phyloP scores from a whole-genome alignment of 2,329 filamentous ascomycete species.

The Daldinia sp. region DNA sequence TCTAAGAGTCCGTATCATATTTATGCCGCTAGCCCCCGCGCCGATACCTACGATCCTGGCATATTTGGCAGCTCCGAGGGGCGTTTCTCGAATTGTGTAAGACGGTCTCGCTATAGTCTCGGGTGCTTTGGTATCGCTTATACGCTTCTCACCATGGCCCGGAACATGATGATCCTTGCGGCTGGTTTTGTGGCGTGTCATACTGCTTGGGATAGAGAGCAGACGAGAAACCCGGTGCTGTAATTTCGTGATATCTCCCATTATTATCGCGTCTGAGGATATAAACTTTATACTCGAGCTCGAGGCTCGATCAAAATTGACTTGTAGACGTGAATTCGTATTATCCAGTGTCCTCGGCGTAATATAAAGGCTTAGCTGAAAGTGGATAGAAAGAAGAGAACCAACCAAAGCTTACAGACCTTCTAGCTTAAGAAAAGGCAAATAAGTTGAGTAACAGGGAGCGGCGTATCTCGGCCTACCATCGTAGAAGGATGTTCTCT shows the following conservation, averaged over 20 bases:
- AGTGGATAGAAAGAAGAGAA: constrained; percentile 27
- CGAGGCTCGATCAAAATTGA: constrained; percentile 1
- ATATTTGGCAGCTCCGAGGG: constrained; percentile 51
- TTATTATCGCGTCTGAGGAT: constrained; percentile 24
- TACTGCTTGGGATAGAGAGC: constrained; percentile 35
- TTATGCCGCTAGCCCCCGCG: constrained; percentile 55
- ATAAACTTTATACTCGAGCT: constrained; percentile 32
- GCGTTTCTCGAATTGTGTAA: constrained; percentile 50
- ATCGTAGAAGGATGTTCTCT: constrained; percentile 6
- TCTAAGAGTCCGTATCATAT: constrained; percentile 56
- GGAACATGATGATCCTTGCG: constrained; percentile 33
- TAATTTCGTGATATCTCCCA: constrained; percentile 35
- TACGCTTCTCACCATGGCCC: constrained; percentile 22
- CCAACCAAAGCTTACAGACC: constrained; percentile 35
- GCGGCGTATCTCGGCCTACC: constrained; percentile 40
- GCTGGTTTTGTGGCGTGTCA: constrained; percentile 45
- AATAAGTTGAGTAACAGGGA: constrained; percentile 23
- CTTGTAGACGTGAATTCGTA: constrained; percentile 4
- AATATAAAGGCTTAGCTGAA: constrained; percentile 40
- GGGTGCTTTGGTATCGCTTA: constrained; percentile 33
- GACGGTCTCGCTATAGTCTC: constrained; percentile 29
- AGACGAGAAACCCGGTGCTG: constrained; percentile 40
- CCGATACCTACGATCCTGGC: constrained; percentile 56
- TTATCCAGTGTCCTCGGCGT: constrained; percentile 12
- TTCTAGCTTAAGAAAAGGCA: constrained; percentile 8